Percentiles rank a stretch among this genome's conserved stretches.
phyloP scores from a whole-genome alignment of 2,329 filamentous ascomycete genomes.

The Drechslerella coelobrocha region DNA sequence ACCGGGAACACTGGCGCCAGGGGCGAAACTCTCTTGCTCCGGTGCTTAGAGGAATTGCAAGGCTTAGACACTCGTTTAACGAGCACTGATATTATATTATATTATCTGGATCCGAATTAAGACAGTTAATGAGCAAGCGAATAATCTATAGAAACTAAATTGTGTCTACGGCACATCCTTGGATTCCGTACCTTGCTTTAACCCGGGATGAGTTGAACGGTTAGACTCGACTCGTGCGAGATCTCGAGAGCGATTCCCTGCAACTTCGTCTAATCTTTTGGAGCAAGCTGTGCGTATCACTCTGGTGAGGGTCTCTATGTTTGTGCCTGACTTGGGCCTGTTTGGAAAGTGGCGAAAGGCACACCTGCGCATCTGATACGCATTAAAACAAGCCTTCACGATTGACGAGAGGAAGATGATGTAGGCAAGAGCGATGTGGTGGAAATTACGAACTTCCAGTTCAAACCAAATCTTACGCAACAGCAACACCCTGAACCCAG shows the following conservation, averaged over 20 bases:
- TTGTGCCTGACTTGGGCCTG: background rate
- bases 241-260: background rate
- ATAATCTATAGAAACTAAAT: conserved; percentile 13
- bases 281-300: background rate
- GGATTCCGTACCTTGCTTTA: too few species aligned
- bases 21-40: conserved; percentile 23
- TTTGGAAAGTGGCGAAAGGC: background rate
- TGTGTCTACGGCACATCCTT: background rate
- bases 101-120: conserved; percentile 51
- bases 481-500: background rate
- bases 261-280: conserved; percentile 33
- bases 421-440: conserved; percentile 5
- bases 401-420: background rate
- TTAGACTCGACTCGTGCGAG: too few species aligned
- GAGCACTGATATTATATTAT: conserved; percentile 38
- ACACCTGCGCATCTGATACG: background rate
- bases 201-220: too few species aligned
- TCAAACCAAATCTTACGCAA: background rate
- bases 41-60: conserved; percentile 42
- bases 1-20: conserved; percentile 42
- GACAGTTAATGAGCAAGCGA: conserved; percentile 50
- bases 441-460: conserved; percentile 4
- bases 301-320: background rate
- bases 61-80: conserved; percentile 42
- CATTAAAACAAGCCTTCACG: background rate